A percentile compares a stretch with the other conserved stretches of the same genome.
Evolutionary conservation across 495 filamentous ascomycete species (phyloP).

Genomic region (Melanomma pulvis-pyrius): DNA sequence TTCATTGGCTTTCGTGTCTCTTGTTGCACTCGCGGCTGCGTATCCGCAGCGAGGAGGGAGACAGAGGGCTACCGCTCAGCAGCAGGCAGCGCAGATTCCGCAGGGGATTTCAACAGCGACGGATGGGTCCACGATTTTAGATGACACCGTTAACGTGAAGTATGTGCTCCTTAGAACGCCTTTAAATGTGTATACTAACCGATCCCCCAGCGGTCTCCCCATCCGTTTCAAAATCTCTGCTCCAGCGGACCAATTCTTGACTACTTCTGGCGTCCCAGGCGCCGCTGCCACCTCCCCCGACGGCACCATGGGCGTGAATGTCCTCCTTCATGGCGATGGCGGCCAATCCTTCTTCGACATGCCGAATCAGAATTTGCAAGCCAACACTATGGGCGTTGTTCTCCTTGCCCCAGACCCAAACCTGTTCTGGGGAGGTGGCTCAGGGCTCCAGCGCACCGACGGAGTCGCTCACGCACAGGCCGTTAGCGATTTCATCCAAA

Average conservation of each 20-base stretch:
- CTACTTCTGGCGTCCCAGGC: conserved; percentile 48
- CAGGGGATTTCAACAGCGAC: conserved; percentile 44
- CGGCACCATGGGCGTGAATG: conserved; percentile 48
- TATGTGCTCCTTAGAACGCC: conserved; percentile 29
- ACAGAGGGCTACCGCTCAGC: conserved; percentile 40
- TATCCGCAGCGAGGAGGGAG: conserved; percentile 17
- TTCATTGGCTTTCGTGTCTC: background rate
- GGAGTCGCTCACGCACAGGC: conserved; percentile 54
- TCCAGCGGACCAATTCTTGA: conserved; percentile 52
- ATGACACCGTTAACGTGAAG: conserved; percentile 53
- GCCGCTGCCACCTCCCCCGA: conserved; percentile 39
- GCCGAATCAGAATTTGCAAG: conserved; percentile 55
- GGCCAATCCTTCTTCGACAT: conserved; percentile 62
- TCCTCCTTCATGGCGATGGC: conserved; percentile 58
- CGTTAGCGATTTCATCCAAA: conserved; percentile 49
- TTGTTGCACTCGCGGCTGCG: conserved; percentile 6
- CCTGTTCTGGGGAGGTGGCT: conserved; percentile 56
- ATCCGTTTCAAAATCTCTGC: conserved; percentile 55
- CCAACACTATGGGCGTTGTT: conserved; percentile 52
- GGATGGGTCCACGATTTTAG: conserved; percentile 54
- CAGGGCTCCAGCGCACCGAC: conserved; percentile 52
- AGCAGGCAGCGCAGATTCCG: conserved; percentile 47
- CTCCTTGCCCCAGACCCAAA: conserved; percentile 54
- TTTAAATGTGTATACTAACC: conserved; percentile 3
- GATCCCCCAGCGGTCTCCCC: conserved; percentile 46